Conservation (phyloP, 192 early-diverging fungal species). For the Coemansia sp. region DNA sequence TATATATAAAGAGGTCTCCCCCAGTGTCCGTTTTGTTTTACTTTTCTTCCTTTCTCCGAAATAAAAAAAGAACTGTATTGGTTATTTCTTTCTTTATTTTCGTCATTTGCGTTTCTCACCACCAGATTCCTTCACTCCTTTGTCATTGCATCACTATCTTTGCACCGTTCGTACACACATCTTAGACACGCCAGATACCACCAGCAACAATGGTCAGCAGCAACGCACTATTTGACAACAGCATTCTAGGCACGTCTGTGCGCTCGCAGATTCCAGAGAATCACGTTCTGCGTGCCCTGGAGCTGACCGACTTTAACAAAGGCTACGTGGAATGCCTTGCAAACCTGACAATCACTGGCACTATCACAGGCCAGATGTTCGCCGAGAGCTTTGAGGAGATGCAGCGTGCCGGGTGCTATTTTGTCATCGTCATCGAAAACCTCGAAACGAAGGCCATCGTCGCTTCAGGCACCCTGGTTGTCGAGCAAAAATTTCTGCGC, state of each 20-base stretch:
- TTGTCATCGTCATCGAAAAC: slow-evolving; percentile 83
- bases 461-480: slow-evolving; percentile 81
- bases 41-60: background rate
- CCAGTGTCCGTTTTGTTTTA: background rate
- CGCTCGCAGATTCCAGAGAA: slow-evolving; percentile 61
- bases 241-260: slow-evolving; percentile 69
- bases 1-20: background rate
- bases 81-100: background rate
- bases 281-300: slow-evolving; percentile 76
- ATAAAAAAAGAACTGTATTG: background rate
- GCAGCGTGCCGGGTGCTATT: slow-evolving; percentile 66
- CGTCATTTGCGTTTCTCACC: background rate
- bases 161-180: background rate
- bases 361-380: slow-evolving; percentile 70
- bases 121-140: background rate
- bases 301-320: slow-evolving; percentile 76
- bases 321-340: slow-evolving; percentile 67
- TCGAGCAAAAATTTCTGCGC: slow-evolving; percentile 91
- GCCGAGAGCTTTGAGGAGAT: slow-evolving; percentile 75
- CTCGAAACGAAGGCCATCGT: slow-evolving; percentile 59
- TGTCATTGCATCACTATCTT: slow-evolving; percentile 2
- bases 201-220: slow-evolving; percentile 40
- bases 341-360: slow-evolving; percentile 78
- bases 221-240: slow-evolving; percentile 43
- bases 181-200: background rate